Evolutionary conservation across 2,329 filamentous ascomycete genomes (phyloP), one percentile per base, ranked within the genome.

Genomic region (Helotiales sp.): DNA sequence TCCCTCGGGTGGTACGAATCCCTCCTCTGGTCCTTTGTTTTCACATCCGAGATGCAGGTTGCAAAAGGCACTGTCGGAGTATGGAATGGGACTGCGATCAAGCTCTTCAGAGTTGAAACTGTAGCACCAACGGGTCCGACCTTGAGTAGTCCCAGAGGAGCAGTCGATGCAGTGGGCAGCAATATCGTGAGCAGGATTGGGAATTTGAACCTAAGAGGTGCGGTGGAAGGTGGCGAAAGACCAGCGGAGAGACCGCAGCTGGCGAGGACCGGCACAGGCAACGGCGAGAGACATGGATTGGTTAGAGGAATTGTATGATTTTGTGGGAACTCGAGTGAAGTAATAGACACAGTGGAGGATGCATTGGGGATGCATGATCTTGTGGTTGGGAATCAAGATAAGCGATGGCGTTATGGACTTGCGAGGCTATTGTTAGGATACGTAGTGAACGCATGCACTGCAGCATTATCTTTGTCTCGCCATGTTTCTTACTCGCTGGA

Each of bases 1-100:
- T 89, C 91, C 0, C 80, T 98, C 51, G 93, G 93, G 49, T 98
- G 95, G 95, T 97, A 98, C 72, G 91, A 97, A 73, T 93, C 91
- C 5, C 79, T 98, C 12, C 80, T 99, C 9, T 99, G 95, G 95
- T 88, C 91, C 15, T 90, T 97, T 66, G 86, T 97, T 53, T 98
- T 97, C 72, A 87, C 89, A 27, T 88, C 87, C 67, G 95, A 99
- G 76, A 91, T 96, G 86, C 86, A 92, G 57, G 85, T 93, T 27
- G 85, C 88, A 0, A 93, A 89, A 70, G 93, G 93, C 29, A 93
- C 90, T 2, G 90, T 93, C 30, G 93, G 95, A 7, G 87, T 97
- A 1, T 99, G 95, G 93, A 97, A 93, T 69, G 90, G 91, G 33
- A 98, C 95, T 1, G 80, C 80, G 2, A 91, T 99, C 72, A 89